Percentiles rank a stretch among this genome's conserved stretches.
Conservation (phyloP, 2,329 filamentous ascomycete genomes). For the Botrytis elliptica region DNA sequence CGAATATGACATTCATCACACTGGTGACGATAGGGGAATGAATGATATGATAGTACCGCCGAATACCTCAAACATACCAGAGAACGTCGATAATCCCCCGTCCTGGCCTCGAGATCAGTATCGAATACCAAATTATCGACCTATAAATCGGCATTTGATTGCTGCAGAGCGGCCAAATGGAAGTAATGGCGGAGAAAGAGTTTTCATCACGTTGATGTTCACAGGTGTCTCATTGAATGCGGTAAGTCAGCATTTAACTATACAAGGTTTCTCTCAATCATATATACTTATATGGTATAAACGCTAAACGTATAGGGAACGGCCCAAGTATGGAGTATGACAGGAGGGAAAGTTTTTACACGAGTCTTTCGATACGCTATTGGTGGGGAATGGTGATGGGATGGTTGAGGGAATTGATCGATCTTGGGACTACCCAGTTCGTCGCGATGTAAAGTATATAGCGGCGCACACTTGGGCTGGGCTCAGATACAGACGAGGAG, state of each 20-base stretch:
- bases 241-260: neutral
- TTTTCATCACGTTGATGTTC: neutral
- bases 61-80: neutral
- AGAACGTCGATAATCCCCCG: neutral
- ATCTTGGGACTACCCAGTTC: neutral
- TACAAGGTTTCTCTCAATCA: neutral
- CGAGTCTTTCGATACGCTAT: constrained; percentile 51
- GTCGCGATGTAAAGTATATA: neutral
- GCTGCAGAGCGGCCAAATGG: neutral
- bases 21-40: neutral
- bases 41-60: neutral
- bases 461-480: neutral
- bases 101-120: neutral
- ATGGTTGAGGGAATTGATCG: neutral
- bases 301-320: neutral
- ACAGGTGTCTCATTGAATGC: neutral
- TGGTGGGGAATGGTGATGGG: constrained; percentile 37
- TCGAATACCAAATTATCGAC: neutral
- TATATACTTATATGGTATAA: neutral
- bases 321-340: constrained; percentile 35
- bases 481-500: neutral
- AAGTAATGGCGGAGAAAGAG: neutral
- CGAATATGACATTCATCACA: neutral
- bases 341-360: constrained; percentile 49
- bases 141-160: neutral